Evolutionary conservation across 805 yeast genomes (phyloP).

Genomic region (Zygotorulaspora sp.): DNA sequence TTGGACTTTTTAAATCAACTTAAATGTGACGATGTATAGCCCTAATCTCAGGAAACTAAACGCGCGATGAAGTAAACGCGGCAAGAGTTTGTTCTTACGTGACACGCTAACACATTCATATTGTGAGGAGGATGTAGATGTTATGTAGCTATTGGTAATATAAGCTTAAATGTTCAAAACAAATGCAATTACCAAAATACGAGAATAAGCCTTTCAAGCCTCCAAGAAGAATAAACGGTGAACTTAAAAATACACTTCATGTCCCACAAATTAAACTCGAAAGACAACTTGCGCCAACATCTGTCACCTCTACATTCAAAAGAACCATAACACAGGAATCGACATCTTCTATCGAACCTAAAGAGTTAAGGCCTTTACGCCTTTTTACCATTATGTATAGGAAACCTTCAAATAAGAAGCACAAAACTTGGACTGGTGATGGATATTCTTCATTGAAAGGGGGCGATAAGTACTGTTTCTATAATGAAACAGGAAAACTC

Average conservation of each 20-base stretch:
- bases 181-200: conserved; percentile 29
- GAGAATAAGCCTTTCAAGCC: conserved; percentile 51
- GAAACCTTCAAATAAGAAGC: conserved; percentile 67
- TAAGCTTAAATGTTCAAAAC: no score
- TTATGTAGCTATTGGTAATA: no score
- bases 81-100: no score
- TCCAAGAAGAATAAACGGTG: conserved; percentile 35
- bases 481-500: conserved; percentile 28
- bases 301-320: conserved; percentile 1
- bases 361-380: background rate
- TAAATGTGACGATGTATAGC: no score
- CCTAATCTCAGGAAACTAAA: no score
- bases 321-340: conserved; percentile 1
- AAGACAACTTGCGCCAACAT: background rate
- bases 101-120: no score
- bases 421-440: conserved; percentile 95
- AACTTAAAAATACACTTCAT: background rate
- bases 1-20: no score
- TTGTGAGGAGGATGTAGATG: no score
- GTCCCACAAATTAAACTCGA: background rate
- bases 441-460: conserved; percentile 48
- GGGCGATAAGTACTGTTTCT: conserved; percentile 22
- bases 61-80: no score
- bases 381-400: conserved; percentile 54
- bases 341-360: background rate